A percentile compares a stretch with the other conserved stretches of the same genome.
Evolutionary conservation across 1,139 yeast genomes (phyloP).

Genomic region (Ogataea hybrid): DNA sequence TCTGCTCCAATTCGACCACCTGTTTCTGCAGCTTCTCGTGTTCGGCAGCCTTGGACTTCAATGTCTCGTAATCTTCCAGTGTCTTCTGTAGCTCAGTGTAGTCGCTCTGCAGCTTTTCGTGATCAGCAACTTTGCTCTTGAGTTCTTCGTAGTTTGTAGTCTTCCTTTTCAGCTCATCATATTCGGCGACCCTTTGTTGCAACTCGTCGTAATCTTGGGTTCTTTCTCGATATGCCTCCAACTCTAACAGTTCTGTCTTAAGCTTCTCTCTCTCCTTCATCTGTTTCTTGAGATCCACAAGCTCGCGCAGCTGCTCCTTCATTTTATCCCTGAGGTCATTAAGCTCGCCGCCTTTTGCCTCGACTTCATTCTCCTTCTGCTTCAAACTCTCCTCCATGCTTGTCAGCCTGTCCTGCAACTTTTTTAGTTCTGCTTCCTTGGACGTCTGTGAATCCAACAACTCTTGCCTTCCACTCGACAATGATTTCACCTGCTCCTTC

Average conservation of each 20-base stretch:
- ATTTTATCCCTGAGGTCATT: slow-evolving; percentile 1
- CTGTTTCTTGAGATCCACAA: slow-evolving; percentile 1
- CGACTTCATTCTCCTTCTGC: background rate
- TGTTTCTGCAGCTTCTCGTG: background rate
- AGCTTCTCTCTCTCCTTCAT: background rate
- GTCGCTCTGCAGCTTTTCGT: background rate
- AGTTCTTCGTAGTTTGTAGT: slow-evolving; percentile 1
- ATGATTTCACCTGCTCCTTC: background rate
- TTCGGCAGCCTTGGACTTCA: slow-evolving; percentile 1
- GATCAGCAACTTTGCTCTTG: background rate
- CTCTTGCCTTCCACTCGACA: background rate
- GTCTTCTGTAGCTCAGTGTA: slow-evolving; percentile 1
- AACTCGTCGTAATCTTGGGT: slow-evolving; percentile 2
- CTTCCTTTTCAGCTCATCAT: slow-evolving; percentile 2
- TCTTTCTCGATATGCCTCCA: slow-evolving; percentile 1
- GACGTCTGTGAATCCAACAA: background rate
- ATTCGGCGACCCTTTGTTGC: slow-evolving; percentile 1
- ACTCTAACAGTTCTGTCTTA: slow-evolving; percentile 3
- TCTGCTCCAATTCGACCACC: background rate
- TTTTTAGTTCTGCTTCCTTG: slow-evolving; percentile 5
- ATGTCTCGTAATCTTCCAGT: slow-evolving; percentile 2
- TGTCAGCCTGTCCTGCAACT: background rate
- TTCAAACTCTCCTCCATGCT: slow-evolving; percentile 1
- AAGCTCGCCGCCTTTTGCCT: background rate
- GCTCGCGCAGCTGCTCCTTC: slow-evolving; percentile 2